These are phyloP conservation scores for Cladosporium sp. DNA, from an alignment of 2,329 filamentous ascomycete species.

Conservation along the genomic window DNA sequence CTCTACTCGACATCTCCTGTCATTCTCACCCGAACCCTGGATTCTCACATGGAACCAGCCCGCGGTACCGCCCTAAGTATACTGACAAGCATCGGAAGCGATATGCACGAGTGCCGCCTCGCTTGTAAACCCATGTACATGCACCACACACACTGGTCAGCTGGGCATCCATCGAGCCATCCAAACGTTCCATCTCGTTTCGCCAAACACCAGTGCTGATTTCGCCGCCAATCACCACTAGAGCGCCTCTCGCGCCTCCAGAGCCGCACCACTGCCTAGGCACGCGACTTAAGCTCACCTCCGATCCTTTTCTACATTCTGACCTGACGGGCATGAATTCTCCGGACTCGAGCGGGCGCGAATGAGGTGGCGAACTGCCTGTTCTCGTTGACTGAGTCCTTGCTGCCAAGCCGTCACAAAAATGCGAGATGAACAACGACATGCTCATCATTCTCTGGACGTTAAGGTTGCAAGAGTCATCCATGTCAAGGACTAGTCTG, in stretches of 20 bases:
- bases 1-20: background rate
- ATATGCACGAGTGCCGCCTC: conserved; percentile 18
- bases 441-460: background rate
- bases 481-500: background rate
- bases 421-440: background rate
- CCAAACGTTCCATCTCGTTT: conserved; percentile 5
- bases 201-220: conserved; percentile 1
- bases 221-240: conserved; percentile 9
- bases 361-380: background rate
- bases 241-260: conserved; percentile 2
- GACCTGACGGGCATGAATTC: conserved; percentile 1
- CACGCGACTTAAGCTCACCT: conserved; percentile 5
- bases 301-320: background rate
- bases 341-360: conserved; percentile 7
- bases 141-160: conserved; percentile 3
- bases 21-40: background rate
- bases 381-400: background rate
- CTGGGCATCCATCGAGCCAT: background rate
- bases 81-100: conserved; percentile 9
- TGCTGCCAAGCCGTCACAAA: background rate
- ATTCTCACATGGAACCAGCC: background rate
- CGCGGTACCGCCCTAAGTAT: background rate
- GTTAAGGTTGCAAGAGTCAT: background rate
- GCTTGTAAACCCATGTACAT: conserved; percentile 5
- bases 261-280: conserved; percentile 14